Percentiles rank a stretch among this genome's conserved stretches.
Conservation (phyloP, 306 rosid genomes). For the Medicago arabica region DNA sequence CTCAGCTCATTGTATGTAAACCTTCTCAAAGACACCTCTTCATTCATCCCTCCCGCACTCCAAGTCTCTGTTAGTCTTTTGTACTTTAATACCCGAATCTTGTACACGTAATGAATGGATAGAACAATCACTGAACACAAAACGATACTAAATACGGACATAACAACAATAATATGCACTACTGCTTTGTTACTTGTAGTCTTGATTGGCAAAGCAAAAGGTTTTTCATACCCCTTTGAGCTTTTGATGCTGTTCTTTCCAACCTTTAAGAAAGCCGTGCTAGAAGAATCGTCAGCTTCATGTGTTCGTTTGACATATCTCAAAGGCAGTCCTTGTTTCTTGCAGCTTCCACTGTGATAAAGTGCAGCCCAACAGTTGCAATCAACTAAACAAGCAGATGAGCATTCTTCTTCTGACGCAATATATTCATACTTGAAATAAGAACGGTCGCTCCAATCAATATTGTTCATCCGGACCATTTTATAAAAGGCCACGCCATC, state of each 20-base stretch:
- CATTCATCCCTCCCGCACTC: conserved; percentile 44
- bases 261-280: conserved; percentile 34
- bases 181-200: conserved; percentile 37
- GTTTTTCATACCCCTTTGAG: neutral
- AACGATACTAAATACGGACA: neutral
- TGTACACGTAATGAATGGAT: conserved; percentile 35
- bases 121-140: conserved; percentile 26
- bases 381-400: conserved; percentile 40
- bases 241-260: neutral
- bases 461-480: neutral
- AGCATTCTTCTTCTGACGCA: conserved; percentile 26
- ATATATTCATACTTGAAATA: neutral
- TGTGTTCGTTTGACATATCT: conserved; percentile 22
- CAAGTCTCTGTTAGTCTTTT: conserved; percentile 38
- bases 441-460: neutral
- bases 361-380: conserved; percentile 47
- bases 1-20: conserved; percentile 46
- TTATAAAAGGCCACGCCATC: neutral
- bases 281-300: accelerated
- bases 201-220: neutral
- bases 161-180: conserved; percentile 17
- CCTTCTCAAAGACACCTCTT: conserved; percentile 41
- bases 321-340: conserved; percentile 42
- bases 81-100: conserved; percentile 42
- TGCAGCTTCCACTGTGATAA: neutral